Evolutionary conservation across 2,329 filamentous ascomycete genomes (phyloP).

Genomic region (Colletotrichum lentis): DNA sequence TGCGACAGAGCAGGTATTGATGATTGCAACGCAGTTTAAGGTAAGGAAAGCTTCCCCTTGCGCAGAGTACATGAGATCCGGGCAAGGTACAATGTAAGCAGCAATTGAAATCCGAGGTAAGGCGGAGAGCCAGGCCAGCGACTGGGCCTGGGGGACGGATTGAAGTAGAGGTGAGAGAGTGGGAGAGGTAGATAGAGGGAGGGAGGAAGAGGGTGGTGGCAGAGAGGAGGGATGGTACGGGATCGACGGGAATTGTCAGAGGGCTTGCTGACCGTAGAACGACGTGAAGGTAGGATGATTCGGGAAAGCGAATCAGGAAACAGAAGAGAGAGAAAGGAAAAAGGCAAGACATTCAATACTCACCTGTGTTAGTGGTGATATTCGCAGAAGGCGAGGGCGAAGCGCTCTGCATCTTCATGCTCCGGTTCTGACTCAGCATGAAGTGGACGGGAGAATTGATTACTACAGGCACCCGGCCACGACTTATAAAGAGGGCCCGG

Average conservation of each 20-base stretch:
- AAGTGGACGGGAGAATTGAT: constrained; percentile 38
- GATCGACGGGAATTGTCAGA: constrained; percentile 21
- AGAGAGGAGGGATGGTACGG: constrained; percentile 14
- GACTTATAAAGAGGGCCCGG: constrained; percentile 38
- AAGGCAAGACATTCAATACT: constrained; percentile 20
- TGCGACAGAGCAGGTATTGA: constrained; percentile 22
- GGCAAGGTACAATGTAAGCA: constrained; percentile 19
- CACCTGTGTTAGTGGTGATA: constrained; percentile 38
- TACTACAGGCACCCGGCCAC: constrained; percentile 37
- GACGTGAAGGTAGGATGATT: constrained; percentile 9
- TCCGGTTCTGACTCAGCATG: constrained; percentile 40
- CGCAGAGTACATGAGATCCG: constrained; percentile 18
- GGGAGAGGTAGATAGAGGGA: constrained; percentile 1
- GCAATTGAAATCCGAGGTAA: constrained; percentile 29
- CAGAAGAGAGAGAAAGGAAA: constrained; percentile 27
- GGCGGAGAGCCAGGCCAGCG: constrained; percentile 16
- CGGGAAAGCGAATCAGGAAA: constrained; percentile 8
- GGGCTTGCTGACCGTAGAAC: constrained; percentile 5
- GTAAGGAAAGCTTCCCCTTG: constrained; percentile 18
- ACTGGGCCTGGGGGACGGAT: constrained; percentile 13
- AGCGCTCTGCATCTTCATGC: constrained; percentile 39
- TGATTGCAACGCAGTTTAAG: constrained; percentile 28
- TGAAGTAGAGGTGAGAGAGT: constrained; percentile 12
- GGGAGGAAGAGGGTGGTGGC: constrained; percentile 11
- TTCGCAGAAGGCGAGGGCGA: constrained; percentile 37